phyloP scores from a whole-genome alignment of 1,139 yeast genomes.

The Protomyces inouyei region DNA sequence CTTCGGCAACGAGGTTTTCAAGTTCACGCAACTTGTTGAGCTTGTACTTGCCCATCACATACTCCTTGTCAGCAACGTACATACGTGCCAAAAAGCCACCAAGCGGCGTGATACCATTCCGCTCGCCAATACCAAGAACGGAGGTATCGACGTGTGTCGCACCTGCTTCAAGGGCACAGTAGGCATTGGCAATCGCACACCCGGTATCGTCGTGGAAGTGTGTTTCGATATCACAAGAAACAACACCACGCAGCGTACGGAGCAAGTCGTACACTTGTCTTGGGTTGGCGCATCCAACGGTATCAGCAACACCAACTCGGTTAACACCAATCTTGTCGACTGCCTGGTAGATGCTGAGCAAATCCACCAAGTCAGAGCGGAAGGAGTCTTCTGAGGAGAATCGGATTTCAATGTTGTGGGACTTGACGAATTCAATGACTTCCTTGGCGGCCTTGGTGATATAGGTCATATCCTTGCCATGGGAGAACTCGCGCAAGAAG shows the following conservation, averaged over 20 bases:
- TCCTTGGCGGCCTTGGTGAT: constrained; percentile 94
- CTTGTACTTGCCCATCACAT: constrained; percentile 90
- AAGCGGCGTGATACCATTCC: constrained; percentile 96
- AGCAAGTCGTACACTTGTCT: constrained; percentile 97
- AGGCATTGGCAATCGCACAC: constrained; percentile 97
- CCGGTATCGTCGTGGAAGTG: constrained; percentile 99
- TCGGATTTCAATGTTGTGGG: constrained; percentile 94
- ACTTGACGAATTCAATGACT: constrained; percentile 95
- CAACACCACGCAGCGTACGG: constrained; percentile 86
- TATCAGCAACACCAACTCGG: constrained; percentile 98
- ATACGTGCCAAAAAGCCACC: constrained; percentile 99
- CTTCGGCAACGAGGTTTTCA: constrained; percentile 93
- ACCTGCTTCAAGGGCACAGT: constrained; percentile 97
- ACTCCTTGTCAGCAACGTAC: constrained; percentile 98
- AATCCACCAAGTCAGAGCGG: constrained; percentile 82
- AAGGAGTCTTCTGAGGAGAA: constrained; percentile 96
- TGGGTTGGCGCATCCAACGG: constrained; percentile 98
- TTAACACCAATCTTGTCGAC: constrained; percentile 97
- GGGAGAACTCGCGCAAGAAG: constrained; percentile 88
- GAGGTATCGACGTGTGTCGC: constrained; percentile 93
- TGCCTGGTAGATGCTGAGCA: constrained; percentile 90
- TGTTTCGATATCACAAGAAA: constrained; percentile 94
- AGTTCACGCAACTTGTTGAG: constrained; percentile 92
- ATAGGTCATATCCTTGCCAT: constrained; percentile 98
- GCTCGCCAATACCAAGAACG: constrained; percentile 96